Base-by-base conservation (phyloP, 2,329 filamentous ascomycete species). In the Helotiales sp. region DNA sequence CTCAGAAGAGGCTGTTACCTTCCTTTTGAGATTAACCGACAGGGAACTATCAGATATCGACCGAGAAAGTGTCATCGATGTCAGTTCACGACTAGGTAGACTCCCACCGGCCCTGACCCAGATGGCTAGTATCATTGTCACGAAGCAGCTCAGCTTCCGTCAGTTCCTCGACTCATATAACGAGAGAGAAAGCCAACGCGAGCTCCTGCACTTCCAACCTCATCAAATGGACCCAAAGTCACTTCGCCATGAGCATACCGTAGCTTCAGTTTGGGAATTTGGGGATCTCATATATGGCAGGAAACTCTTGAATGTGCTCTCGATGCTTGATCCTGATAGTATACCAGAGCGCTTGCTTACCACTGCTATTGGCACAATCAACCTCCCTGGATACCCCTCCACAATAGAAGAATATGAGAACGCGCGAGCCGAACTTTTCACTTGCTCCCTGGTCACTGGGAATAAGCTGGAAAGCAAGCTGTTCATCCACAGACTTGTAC, bases 401-500 rank as follows among this genome's bases (percentile, higher is more conserved):
- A 73, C 67, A 20, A 68, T 60, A 0, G 37, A 34, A 32, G 61
- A 68, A n/a, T 77, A 73, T 52, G 43, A 70, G 28, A 32, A 71
- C 0, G 75, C 75, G 22, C 69, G 69, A 66, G 65, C 63, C 1
- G 74, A 75, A 45, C 72, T 76, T 20, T 54, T 76, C 13, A 61
- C 71, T 24, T 72, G 64, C 50, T 77, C 75, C 8, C 68, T 77
- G 3, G 55, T 76, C n/a, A 69, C 72, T 43, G 65, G 66, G 54
- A 63, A 76, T 28, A 73, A 67, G 24, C 22, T 69, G 47, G 68
- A 72, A 54, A 65, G 69, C 10, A 65, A 73, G 24, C 26, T 76
- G 34, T 70, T 66, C 2, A 69, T 77, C 4, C 73, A 77, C 63
- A 68, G 71, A 30, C 70, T 77, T 11, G 63, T 77, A 6, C 75